Conservation (phyloP, 768 basidiomycete species). For the Kwoniella bestiolae region DNA sequence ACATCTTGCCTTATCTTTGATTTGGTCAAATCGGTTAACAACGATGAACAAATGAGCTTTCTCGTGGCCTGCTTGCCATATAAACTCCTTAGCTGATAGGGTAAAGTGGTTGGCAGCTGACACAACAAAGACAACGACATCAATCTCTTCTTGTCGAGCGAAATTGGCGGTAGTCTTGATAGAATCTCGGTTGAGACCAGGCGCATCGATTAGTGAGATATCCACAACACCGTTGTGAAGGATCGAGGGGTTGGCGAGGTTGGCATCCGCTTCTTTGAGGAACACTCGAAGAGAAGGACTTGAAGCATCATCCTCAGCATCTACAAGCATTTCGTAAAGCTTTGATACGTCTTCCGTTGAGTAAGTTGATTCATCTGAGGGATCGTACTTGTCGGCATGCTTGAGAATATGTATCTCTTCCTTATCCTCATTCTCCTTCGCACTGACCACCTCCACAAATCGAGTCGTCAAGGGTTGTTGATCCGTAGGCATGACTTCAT, state of each 20-base stretch:
- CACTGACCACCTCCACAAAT: conserved; percentile 81
- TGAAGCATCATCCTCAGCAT: conserved; percentile 65
- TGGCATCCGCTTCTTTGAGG: conserved; percentile 74
- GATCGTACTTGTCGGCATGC: conserved; percentile 66
- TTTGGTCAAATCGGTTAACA: conserved; percentile 96
- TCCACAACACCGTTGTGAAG: conserved; percentile 94
- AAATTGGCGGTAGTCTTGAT: conserved; percentile 94
- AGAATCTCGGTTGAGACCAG: conserved; percentile 93
- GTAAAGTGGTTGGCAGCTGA: conserved; percentile 99
- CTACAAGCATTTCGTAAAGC: conserved; percentile 77
- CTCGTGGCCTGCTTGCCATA: conserved; percentile 88
- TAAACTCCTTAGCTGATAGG: conserved; percentile 89
- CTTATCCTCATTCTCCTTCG: conserved; percentile 47
- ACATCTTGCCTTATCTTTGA: conserved; percentile 93
- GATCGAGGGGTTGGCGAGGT: conserved; percentile 70
- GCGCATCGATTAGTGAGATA: conserved; percentile 97
- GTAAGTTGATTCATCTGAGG: conserved; percentile 75
- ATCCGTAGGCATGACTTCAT: conserved; percentile 89
- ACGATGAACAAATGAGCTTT: conserved; percentile 98
- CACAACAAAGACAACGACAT: conserved; percentile 97
- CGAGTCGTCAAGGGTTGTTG: conserved; percentile 97
- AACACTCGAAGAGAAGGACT: conserved; percentile 84
- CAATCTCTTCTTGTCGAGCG: conserved; percentile 94
- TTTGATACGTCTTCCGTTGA: conserved; percentile 69
- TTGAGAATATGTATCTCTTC: conserved; percentile 59